Base-by-base conservation (phyloP, 768 basidiomycete species). In the Russula compacta region DNA sequence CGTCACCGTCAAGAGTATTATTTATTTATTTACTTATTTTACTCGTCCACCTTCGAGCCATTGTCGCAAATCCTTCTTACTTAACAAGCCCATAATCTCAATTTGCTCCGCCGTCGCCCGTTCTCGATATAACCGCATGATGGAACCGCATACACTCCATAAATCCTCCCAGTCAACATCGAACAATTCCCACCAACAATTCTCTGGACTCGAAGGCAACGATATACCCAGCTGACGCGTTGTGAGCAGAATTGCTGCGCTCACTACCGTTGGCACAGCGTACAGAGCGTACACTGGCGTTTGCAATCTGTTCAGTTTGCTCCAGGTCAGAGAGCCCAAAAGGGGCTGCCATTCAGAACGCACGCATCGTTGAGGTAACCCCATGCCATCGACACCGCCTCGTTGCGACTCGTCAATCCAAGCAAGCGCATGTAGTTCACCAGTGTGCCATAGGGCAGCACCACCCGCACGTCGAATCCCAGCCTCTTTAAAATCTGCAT, bases 401-500 rank as follows among this genome's bases (percentile, higher is more conserved):
- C 80, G 43, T 84, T 82, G 60, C 83, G 79, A 51, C 78, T 80
- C 14, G 86, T 86, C 63, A 99, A 76, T n/a, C 91, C 92, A 19
- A 99, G 81, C 21, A 98, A 82, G 61, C 90, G 80, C 70, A 97
- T 77, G 73, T 99, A 98, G 74, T 97, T 98, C 67, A 98, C 87
- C 58, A 98, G 81, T 6, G 92, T 93, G 38, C 89, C 92, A 66
- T 98, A 98, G 3, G 95, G 94, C 36, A 98, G 77, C 11, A 92
- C 89, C 48, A 95, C 90, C 67, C 91, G 87, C 43, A 95, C 91
- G 69, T 98, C 90, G 76, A 98, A 99, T 1, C 92, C 95, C 11
- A 99, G 80, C 24, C 95, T 81, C 73, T 99, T 99, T 65, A 99
- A 79, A 21, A 98, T 82, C 71, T 99, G 97, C 92, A 98, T 98